Percentiles rank a stretch among this genome's conserved stretches.
Conservation (phyloP, 2,329 filamentous ascomycete species). For the Thelonectria olida region DNA sequence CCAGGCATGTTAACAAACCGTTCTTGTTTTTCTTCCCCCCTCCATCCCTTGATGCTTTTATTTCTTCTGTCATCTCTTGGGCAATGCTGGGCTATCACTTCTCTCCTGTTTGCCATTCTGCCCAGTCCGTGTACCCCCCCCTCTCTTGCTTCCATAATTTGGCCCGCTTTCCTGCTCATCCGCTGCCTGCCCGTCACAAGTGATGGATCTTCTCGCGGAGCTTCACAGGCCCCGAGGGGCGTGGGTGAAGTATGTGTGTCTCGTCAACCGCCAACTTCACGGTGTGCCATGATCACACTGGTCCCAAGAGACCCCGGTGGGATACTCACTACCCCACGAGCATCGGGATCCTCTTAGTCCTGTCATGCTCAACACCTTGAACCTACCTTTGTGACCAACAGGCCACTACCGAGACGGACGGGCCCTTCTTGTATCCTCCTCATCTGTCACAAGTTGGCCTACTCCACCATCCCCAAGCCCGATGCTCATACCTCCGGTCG, state of each 20-base stretch:
- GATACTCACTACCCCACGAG: background rate
- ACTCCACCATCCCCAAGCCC: slow-evolving; percentile 38
- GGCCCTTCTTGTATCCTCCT: slow-evolving; percentile 19
- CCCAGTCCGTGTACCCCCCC: background rate
- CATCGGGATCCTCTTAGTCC: slow-evolving; percentile 10
- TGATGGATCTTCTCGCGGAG: slow-evolving; percentile 17
- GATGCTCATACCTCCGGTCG: too few relatives aligned
- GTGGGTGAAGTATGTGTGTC: slow-evolving; percentile 18
- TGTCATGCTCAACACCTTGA: slow-evolving; percentile 26
- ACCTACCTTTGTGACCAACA: slow-evolving; percentile 18
- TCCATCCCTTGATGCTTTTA: slow-evolving; percentile 21
- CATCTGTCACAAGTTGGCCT: slow-evolving; percentile 29
- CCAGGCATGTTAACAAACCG: slow-evolving; percentile 36
- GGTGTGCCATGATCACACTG: slow-evolving; percentile 26
- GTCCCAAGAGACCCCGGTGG: slow-evolving; percentile 17
- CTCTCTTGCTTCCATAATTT: background rate
- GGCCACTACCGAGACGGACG: slow-evolving; percentile 15
- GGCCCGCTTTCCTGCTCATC: background rate
- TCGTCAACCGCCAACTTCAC: slow-evolving; percentile 22
- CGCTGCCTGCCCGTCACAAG: background rate
- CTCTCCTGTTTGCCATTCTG: slow-evolving; percentile 17
- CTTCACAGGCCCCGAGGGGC: slow-evolving; percentile 19
- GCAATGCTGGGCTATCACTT: slow-evolving; percentile 16
- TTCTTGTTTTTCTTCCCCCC: slow-evolving; percentile 28
- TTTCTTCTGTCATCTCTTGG: slow-evolving; percentile 16